Conservation (phyloP, 306 rosid genomes). For the Castanospermum australe region DNA sequence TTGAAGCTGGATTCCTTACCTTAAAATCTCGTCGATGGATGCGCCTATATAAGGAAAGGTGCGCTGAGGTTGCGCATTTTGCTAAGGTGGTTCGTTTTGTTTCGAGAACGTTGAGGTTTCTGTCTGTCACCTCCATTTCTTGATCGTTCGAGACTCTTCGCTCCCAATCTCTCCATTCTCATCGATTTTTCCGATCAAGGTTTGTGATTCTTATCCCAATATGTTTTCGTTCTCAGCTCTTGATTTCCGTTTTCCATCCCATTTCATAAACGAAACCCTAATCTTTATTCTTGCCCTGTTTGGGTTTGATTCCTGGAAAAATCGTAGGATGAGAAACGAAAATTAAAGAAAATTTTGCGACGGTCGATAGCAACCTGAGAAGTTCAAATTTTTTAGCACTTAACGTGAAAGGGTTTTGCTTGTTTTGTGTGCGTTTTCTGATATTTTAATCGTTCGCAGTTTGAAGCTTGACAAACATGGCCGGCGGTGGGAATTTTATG, state of each 20-base stretch:
- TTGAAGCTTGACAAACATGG: conserved; percentile 40
- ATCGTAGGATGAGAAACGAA: background rate
- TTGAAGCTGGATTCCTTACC: no score
- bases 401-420: background rate
- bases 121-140: background rate
- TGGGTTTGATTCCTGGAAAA: background rate
- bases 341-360: background rate
- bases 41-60: no score
- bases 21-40: no score
- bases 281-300: background rate
- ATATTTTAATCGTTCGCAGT: conserved; percentile 10
- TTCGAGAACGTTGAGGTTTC: no score
- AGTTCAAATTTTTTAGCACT: background rate
- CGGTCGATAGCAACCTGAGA: background rate
- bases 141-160: background rate
- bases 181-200: background rate
- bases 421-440: background rate
- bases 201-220: background rate
- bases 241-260: background rate
- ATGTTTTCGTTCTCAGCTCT: background rate
- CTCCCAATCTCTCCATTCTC: background rate
- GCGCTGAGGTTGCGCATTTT: no score
- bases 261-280: no score
- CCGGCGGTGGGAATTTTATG: conserved; percentile 50
- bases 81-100: no score